A percentile compares a stretch with the other conserved stretches of the same genome.
Evolutionary conservation across 2,329 filamentous ascomycete species (phyloP).

Genomic region (Cladorrhinum sp.): DNA sequence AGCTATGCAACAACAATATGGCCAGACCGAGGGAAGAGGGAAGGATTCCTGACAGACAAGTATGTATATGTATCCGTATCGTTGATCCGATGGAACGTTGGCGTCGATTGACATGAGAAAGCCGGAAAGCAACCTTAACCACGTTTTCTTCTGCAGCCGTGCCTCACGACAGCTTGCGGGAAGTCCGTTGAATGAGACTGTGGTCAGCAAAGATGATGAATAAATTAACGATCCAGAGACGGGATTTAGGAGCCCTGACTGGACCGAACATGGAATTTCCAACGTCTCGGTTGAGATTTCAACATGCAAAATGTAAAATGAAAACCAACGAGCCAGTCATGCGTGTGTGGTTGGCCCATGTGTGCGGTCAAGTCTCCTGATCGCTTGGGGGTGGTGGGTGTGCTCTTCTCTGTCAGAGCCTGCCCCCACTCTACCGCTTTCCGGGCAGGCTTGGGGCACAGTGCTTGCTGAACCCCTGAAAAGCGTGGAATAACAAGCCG

Average conservation of each 20-base stretch:
- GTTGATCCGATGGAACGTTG: not conserved
- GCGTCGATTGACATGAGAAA: not conserved
- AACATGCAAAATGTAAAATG: not conserved
- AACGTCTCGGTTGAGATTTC: not conserved
- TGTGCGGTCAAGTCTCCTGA: not conserved
- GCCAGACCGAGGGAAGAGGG: not conserved
- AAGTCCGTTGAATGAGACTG: not conserved
- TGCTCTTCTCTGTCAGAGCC: no score
- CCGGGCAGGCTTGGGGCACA: not conserved
- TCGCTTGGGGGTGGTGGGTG: not conserved
- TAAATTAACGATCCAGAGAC: not conserved
- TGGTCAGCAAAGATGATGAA: not conserved
- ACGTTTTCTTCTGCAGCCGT: not conserved
- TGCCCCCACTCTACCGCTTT: not conserved
- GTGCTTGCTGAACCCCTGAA: not conserved
- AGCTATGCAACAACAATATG: not conserved
- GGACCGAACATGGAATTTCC: not conserved
- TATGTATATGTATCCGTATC: not conserved
- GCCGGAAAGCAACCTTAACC: not conserved
- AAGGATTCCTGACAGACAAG: not conserved
- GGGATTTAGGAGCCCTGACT: not conserved
- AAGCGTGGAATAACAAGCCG: not conserved
- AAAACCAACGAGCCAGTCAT: not conserved
- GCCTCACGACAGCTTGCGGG: not conserved
- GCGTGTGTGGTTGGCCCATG: not conserved